A percentile compares a stretch with the other conserved stretches of the same genome.
Evolutionary conservation across 306 rosid genomes (phyloP).

Genomic region (Cicer yamashitae): DNA sequence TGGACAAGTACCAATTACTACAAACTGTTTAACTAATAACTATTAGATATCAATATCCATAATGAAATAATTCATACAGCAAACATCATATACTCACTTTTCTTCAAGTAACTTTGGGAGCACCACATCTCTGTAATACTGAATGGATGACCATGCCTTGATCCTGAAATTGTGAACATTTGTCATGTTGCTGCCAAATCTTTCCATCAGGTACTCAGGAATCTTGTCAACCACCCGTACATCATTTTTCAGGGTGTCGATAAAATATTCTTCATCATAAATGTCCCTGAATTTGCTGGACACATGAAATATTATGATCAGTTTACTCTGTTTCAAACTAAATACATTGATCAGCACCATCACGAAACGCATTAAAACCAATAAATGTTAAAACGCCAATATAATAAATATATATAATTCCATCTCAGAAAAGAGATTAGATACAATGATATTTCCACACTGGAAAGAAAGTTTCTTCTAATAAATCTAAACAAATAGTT

Average conservation of each 20-base stretch:
- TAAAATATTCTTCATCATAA: conserved; percentile 84
- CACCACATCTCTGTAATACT: conserved; percentile 77
- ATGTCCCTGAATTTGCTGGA: conserved; percentile 93
- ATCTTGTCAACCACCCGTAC: conserved; percentile 81
- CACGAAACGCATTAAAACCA: conserved; percentile 16
- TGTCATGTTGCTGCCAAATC: conserved; percentile 90
- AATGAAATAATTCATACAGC: conserved; percentile 28
- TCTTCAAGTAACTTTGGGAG: conserved; percentile 96
- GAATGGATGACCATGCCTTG: conserved; percentile 92
- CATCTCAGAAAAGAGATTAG: conserved; percentile 31
- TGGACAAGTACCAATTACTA: conserved; percentile 35
- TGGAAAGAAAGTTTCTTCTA: conserved; percentile 25
- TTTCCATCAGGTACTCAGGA: conserved; percentile 91
- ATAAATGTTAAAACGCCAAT: conserved; percentile 18
- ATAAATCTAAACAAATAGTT: conserved; percentile 6
- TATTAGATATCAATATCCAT: conserved; percentile 34
- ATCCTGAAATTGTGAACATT: conserved; percentile 95
- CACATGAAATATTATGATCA: conserved; percentile 47
- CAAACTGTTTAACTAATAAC: conserved; percentile 26
- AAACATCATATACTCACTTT: conserved; percentile 62
- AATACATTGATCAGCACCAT: conserved; percentile 21
- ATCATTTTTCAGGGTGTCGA: conserved; percentile 72
- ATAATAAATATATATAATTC: conserved; percentile 22
- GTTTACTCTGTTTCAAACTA: conserved; percentile 38
- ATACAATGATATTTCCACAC: not conserved